Evolutionary conservation across 768 basidiomycete species (phyloP), one percentile per base, ranked within the genome.

Genomic region (Lentinula guzmanii): DNA sequence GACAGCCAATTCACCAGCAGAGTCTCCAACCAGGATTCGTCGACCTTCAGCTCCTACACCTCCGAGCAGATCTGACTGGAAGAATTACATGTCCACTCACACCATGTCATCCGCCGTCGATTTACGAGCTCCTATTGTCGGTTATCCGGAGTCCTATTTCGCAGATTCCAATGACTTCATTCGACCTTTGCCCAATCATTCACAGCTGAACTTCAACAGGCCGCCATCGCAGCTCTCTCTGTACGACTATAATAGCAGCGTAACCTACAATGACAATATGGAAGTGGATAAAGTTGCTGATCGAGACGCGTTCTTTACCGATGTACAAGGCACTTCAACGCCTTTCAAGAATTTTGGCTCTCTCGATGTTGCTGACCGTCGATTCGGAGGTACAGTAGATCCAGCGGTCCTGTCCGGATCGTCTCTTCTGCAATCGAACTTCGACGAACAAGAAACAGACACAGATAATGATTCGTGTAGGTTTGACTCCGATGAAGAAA

Each of bases 141-240:
- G 35, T n/a, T 7, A 35, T 57, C 43, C 41, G 6, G 41, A 59
- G 48, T 57, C 62, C 62, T 11, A 58, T 61, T 51, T 60, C 34
- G 3, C 33, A 9, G 56, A 58, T 28, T 18, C 59, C 51, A 33
- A 52, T 52, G 51, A 11, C 3, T 60, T 60, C 62, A 46, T 45
- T 16, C 55, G 42, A 50, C 65, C 46, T 58, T 62, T 63, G 35
- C 21, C 50, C 46, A 57, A 48, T 66, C 61, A 31, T 63, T 65
- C 58, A 45, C 64, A 62, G 52, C 13, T 66, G 13, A 65, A 69
- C 52, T 67, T 67, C 62, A 64, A 66, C 56, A 60, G 64, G 16
- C 68, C 68, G n/a, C 68, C 69, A 7, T 65, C 68, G 11, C 67
- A 65, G 43, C 61, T 66, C 11, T 70, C 69, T 9, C 34, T 68